A percentile compares a stretch with the other conserved stretches of the same genome.
These are phyloP conservation scores for Acacia pycnantha DNA, from an alignment of 331 rosid genomes.

Conservation along the genomic window DNA sequence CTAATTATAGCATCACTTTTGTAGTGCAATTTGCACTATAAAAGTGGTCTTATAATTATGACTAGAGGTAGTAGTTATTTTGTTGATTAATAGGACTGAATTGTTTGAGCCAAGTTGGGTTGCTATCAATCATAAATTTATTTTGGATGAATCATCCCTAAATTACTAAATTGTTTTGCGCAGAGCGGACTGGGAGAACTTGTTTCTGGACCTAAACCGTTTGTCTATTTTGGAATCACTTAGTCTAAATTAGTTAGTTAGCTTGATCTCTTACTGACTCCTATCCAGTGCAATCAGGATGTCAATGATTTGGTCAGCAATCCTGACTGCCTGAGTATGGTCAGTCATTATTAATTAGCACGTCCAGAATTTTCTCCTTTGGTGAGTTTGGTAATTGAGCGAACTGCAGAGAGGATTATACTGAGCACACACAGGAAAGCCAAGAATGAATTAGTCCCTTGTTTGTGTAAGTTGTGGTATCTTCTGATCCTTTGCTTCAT, in stretches of 20 bases:
- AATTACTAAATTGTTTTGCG: neutral
- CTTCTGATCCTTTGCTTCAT: slow-evolving; percentile 10
- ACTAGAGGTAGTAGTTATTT: too few species aligned
- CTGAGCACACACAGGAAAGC: slow-evolving; percentile 12
- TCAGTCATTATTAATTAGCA: neutral
- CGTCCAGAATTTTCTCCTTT: slow-evolving; percentile 2
- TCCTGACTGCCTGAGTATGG: slow-evolving; percentile 1
- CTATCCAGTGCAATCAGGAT: slow-evolving; percentile 6
- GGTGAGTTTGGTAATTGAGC: neutral
- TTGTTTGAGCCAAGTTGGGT: slow-evolving; percentile 18
- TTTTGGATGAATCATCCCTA: slow-evolving; percentile 1
- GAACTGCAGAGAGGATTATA: neutral
- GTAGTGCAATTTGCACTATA: too few species aligned
- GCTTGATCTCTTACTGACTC: neutral
- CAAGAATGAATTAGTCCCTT: slow-evolving; percentile 9
- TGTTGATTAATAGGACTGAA: neutral
- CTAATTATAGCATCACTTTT: too few species aligned
- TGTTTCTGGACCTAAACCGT: neutral
- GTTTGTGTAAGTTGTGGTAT: neutral
- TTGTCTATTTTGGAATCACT: slow-evolving; percentile 4
- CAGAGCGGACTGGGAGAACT: neutral
- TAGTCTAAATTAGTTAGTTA: slow-evolving; percentile 12
- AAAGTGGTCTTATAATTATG: too few species aligned
- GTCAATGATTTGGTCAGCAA: slow-evolving; percentile 9
- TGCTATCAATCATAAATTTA: neutral